These are phyloP conservation scores for Elsinoe batatas DNA, from an alignment of 2,329 filamentous ascomycete genomes.

Conservation along the genomic window DNA sequence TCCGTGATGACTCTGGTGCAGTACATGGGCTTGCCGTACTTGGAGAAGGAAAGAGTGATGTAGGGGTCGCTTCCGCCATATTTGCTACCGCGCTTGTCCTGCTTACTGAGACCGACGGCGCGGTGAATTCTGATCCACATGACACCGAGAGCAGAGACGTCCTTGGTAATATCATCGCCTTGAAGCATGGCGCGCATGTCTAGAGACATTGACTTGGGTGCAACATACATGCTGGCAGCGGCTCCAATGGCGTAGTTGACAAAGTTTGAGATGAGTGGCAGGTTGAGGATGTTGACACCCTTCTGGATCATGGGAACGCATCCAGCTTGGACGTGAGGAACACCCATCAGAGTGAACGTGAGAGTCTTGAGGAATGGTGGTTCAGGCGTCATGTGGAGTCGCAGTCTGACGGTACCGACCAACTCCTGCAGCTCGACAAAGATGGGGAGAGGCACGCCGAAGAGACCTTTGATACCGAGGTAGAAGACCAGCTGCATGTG, in stretches of 20 bases:
- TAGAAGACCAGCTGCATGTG: conserved; percentile 96
- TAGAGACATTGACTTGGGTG: conserved; percentile 77
- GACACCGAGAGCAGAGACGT: conserved; percentile 75
- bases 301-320: conserved; percentile 89
- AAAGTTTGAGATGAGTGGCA: conserved; percentile 69
- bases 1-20: conserved; percentile 94
- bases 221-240: conserved; percentile 81
- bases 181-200: conserved; percentile 85
- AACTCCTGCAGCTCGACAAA: conserved; percentile 84
- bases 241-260: conserved; percentile 91
- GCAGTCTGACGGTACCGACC: conserved; percentile 76
- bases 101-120: conserved; percentile 79
- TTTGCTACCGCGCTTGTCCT: conserved; percentile 70
- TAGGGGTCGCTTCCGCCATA: conserved; percentile 91
- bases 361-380: conserved; percentile 86
- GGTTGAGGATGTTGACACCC: conserved; percentile 70
- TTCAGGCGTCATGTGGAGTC: conserved; percentile 77
- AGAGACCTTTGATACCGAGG: conserved; percentile 76
- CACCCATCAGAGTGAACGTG: conserved; percentile 88
- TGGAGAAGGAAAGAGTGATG: conserved; percentile 88
- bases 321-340: conserved; percentile 79
- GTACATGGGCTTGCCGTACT: conserved; percentile 96
- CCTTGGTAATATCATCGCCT: conserved; percentile 86
- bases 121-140: conserved; percentile 88
- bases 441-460: conserved; percentile 78